These are phyloP conservation scores for Saturnispora besseyi DNA, from an alignment of 805 yeast species.

Conservation along the genomic window DNA sequence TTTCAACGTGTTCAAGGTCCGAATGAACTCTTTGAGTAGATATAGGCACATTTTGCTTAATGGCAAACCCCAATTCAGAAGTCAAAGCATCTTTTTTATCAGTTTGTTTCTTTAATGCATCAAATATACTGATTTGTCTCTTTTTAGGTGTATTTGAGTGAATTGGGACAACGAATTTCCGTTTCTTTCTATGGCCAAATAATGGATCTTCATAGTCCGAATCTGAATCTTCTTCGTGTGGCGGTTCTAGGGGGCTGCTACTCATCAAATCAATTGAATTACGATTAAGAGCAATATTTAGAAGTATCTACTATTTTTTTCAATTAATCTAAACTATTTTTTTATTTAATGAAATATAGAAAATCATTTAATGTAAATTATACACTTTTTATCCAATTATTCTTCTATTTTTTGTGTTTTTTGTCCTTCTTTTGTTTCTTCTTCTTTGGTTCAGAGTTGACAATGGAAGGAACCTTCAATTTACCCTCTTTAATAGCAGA, in stretches of 20 bases:
- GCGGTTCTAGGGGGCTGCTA: neutral
- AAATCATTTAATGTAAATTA: no score
- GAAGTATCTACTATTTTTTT: neutral
- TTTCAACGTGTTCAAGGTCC: neutral
- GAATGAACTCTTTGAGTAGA: neutral
- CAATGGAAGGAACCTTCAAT: slow-evolving; percentile 22
- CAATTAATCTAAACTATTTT: neutral
- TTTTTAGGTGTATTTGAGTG: neutral
- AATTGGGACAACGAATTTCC: neutral
- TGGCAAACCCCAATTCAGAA: slow-evolving; percentile 2
- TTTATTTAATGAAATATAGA: no score
- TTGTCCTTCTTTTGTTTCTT: slow-evolving; percentile 15
- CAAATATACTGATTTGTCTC: slow-evolving; percentile 2
- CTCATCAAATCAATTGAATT: neutral
- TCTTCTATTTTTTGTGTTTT: slow-evolving; percentile 17
- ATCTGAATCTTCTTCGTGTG: neutral
- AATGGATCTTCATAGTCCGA: slow-evolving; percentile 6
- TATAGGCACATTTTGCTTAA: neutral
- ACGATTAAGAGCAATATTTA: neutral
- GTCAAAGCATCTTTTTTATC: neutral
- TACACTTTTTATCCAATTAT: neutral
- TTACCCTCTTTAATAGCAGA: slow-evolving; percentile 14
- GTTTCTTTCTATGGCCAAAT: neutral
- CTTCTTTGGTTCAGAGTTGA: slow-evolving; percentile 18
- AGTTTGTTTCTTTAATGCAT: neutral